Percentiles rank a stretch among this genome's conserved stretches.
Conservation (phyloP, 345 rosid species). For the Rhodomyrtus tomentosa region DNA sequence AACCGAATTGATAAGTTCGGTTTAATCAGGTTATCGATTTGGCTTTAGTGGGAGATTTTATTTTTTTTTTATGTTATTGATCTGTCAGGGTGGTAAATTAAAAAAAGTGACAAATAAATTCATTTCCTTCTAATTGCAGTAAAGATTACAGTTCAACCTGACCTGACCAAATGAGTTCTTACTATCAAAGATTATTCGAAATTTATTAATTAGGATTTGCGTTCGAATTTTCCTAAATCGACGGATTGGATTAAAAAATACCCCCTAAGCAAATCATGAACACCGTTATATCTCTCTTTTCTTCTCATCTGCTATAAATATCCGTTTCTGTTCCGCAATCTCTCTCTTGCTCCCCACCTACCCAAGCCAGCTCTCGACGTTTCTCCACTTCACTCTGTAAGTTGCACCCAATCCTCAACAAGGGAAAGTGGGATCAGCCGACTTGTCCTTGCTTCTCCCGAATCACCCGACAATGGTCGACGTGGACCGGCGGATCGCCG, state of each 20-base stretch:
- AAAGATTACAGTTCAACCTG: fast-evolving
- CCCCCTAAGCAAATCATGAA: background rate
- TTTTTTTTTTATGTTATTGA: too few relatives aligned
- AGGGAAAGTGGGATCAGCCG: background rate
- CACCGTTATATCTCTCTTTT: background rate
- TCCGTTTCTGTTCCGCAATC: background rate
- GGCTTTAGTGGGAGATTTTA: too few relatives aligned
- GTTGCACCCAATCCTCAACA: background rate
- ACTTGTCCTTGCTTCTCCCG: too few relatives aligned
- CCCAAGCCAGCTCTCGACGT: background rate
- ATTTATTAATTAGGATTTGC: background rate
- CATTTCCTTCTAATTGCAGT: background rate
- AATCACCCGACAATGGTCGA: constrained; percentile 54
- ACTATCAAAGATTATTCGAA: background rate
- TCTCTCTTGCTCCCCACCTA: background rate
- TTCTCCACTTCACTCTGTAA: background rate
- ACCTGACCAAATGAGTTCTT: background rate
- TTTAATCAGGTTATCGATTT: too few relatives aligned
- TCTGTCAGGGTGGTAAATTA: background rate
- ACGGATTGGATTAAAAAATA: background rate
- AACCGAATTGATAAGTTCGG: too few relatives aligned
- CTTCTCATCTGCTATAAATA: background rate
- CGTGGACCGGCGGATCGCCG: constrained; percentile 94
- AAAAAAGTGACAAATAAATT: background rate
- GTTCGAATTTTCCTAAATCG: background rate